These are phyloP conservation scores for Leptographium flavum DNA, from an alignment of 2,329 filamentous ascomycete species.

Conservation along the genomic window DNA sequence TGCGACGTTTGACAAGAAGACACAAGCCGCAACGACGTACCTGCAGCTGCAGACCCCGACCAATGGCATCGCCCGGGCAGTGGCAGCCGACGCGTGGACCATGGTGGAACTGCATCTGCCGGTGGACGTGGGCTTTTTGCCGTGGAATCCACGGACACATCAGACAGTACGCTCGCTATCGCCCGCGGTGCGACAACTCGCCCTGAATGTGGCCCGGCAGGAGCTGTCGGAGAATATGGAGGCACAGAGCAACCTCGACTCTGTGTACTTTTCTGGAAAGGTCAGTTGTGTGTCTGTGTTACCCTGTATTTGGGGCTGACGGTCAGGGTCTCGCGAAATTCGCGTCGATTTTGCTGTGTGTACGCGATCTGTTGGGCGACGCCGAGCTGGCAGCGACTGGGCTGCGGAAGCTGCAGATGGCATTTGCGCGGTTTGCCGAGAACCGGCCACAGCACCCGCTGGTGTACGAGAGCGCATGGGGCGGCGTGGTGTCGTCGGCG, in stretches of 20 bases:
- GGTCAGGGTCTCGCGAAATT: conserved; percentile 58
- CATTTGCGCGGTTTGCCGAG: conserved; percentile 49
- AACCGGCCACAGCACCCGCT: conserved; percentile 56
- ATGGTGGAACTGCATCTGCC: conserved; percentile 66
- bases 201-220: conserved; percentile 47
- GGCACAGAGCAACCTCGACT: conserved; percentile 60
- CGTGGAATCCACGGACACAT: conserved; percentile 48
- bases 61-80: conserved; percentile 64
- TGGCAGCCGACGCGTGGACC: conserved; percentile 61
- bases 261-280: conserved; percentile 91
- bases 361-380: conserved; percentile 49
- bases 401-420: conserved; percentile 46
- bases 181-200: conserved; percentile 37
- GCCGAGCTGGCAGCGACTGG: conserved; percentile 39
- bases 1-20: conserved; percentile 51
- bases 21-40: conserved; percentile 33
- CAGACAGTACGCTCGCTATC: conserved; percentile 33
- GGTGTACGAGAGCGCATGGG: conserved; percentile 59
- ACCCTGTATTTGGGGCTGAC: conserved; percentile 14
- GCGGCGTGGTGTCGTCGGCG: conserved; percentile 64
- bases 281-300: conserved; percentile 20
- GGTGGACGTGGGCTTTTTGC: conserved; percentile 58
- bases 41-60: conserved; percentile 65
- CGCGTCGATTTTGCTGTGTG: conserved; percentile 51
- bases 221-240: conserved; percentile 61